Evolutionary conservation across 2,329 filamentous ascomycete genomes (phyloP).

Genomic region (Metarhizium guizhouense): DNA sequence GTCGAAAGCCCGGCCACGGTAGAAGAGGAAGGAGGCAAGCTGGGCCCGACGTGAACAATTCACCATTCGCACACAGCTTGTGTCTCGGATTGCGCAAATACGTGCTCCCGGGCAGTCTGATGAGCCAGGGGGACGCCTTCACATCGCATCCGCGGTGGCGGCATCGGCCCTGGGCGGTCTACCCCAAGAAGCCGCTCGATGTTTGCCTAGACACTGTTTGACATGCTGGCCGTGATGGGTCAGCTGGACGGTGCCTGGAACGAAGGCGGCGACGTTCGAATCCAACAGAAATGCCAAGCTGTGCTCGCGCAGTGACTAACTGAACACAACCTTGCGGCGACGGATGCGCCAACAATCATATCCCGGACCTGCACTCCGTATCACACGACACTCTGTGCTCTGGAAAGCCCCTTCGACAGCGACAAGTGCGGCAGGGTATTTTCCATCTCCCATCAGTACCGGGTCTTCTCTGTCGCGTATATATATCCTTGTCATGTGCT

Average conservation of each 20-base stretch:
- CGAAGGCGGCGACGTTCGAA: no score
- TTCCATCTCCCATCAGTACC: no score
- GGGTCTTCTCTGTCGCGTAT: no score
- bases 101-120: not conserved
- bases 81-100: no score
- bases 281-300: no score
- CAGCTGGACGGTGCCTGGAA: not conserved
- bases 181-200: not conserved
- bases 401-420: no score
- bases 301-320: not conserved
- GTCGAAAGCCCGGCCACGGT: not conserved
- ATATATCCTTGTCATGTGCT: no score
- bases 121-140: constrained; percentile 3
- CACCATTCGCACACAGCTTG: no score
- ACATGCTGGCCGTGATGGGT: constrained; percentile 4
- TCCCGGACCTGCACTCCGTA: no score
- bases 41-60: not conserved
- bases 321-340: not conserved
- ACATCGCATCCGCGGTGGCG: not conserved
- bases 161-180: constrained; percentile 3
- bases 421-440: no score
- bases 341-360: no score
- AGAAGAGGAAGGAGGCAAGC: not conserved
- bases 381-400: no score
- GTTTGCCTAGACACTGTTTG: constrained; percentile 6